Evolutionary conservation across 148 eudicot genomes (phyloP).

Genomic region (Pouteria glomerata): DNA sequence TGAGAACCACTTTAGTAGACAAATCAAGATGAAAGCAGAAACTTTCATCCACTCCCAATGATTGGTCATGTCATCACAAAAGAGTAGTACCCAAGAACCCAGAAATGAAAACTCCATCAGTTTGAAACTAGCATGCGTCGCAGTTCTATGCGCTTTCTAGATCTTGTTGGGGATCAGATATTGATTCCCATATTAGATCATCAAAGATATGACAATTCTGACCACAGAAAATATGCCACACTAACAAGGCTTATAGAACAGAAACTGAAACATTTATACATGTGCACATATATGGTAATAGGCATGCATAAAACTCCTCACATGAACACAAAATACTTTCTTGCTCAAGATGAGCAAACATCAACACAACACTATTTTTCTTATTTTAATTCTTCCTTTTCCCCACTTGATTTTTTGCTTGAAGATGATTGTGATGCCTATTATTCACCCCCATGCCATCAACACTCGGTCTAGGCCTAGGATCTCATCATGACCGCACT

Average conservation of each 20-base stretch:
- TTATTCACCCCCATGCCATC: neutral
- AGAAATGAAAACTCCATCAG: neutral
- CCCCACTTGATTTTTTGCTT: neutral
- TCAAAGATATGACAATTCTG: neutral
- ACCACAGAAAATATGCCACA: neutral
- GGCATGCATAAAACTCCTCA: neutral
- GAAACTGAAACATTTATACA: neutral
- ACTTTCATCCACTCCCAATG: neutral
- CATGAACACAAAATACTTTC: neutral
- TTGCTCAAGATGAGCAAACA: slow-evolving; percentile 1
- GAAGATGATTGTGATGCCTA: neutral
- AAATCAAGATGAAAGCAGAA: neutral
- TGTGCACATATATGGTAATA: neutral
- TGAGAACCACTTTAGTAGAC: neutral
- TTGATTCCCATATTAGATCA: neutral
- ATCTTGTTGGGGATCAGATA: neutral
- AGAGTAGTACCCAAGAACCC: neutral
- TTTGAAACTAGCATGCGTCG: neutral
- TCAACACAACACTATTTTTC: neutral
- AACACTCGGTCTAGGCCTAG: neutral
- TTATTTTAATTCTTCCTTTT: neutral
- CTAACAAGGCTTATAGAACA: neutral
- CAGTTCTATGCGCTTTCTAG: neutral
- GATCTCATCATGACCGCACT: neutral
- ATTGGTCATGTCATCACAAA: neutral